Base-by-base conservation (phyloP, 805 yeast species). In the Wickerhamiella hasegawae region DNA sequence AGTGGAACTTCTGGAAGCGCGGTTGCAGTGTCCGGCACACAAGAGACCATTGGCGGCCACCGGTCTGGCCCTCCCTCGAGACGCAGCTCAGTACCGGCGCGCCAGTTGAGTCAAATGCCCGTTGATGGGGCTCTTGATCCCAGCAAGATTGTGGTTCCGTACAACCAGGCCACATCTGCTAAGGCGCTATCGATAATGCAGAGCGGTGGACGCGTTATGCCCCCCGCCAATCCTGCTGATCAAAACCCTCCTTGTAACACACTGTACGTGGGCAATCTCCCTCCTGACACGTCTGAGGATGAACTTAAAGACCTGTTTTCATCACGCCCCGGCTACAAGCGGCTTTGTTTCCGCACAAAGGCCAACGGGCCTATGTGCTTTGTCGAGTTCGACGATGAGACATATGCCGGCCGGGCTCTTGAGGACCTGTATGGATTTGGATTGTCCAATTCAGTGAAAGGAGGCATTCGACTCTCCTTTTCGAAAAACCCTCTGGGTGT, bases 221-320 rank as follows among this genome's bases (percentile, higher is more conserved):
- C 66, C 4, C 66, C 65, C 2, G 94, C 94, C 1, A 87, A 87
- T 51, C 98, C 98, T 5, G 97, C 98, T 2, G 98, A 90, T 57
- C 98, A 90, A 59, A 90, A 90, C 53, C 97, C 98, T 3, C 98
- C 98, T 5, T 90, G 98, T 60, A 90, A 90, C 55, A 90, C 98
- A 0, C 63, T 90, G 38, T 90, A 90, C 50, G 98, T 90, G 32
- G 98, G 98, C 15, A 90, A 90, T 55, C 66, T 90, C 49, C 97
- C 98, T 3, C 94, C 94, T 14, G 95, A 90, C 62, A 93, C 96
- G 2, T 77, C 92, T 2, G 98, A 90, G 53, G 78, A 77, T 38
- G 98, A 90, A 55, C 68, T 90, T 43, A 72, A 94, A 46, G 75
- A 81, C 27, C 60, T 90, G 43, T 90, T 90, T 54, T 69, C 90